Evolutionary conservation across 331 rosid genomes (phyloP).

Genomic region (Acacia concinna): DNA sequence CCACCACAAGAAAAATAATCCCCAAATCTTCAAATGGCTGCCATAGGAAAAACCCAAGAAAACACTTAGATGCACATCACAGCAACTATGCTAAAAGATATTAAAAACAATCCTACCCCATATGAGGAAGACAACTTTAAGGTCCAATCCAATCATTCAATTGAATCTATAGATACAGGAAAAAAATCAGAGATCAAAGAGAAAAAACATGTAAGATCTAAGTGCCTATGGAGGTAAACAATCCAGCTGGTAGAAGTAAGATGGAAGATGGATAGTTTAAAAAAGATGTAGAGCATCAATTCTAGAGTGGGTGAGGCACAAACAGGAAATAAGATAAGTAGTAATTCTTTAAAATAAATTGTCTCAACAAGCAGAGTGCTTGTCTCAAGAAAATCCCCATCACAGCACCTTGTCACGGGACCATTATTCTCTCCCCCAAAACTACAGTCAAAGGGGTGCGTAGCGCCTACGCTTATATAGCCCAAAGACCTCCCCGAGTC

Average conservation of each 20-base stretch:
- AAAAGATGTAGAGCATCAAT: slow-evolving; percentile 12
- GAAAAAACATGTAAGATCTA: background rate
- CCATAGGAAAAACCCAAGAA: background rate
- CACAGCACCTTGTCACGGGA: no score
- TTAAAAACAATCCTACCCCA: background rate
- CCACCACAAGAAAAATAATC: no score
- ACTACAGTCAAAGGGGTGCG: no score
- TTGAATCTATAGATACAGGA: background rate
- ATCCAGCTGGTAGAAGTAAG: slow-evolving; percentile 12
- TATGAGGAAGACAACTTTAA: background rate
- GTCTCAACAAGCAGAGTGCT: background rate
- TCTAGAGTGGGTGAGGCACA: background rate
- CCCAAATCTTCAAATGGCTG: background rate
- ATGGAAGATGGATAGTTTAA: background rate
- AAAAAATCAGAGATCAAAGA: background rate
- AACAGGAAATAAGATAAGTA: slow-evolving; percentile 14
- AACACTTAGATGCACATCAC: background rate
- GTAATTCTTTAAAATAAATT: background rate
- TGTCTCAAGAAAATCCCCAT: background rate
- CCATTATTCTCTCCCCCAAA: no score
- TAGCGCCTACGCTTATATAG: no score
- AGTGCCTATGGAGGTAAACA: slow-evolving; percentile 6
- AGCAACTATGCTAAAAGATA: background rate
- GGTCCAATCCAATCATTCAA: background rate
- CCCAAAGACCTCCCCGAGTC: no score